Evolutionary conservation across 257 asterid genomes (phyloP), one percentile per base, ranked within the genome.

Genomic region (Plectranthus barbatus): DNA sequence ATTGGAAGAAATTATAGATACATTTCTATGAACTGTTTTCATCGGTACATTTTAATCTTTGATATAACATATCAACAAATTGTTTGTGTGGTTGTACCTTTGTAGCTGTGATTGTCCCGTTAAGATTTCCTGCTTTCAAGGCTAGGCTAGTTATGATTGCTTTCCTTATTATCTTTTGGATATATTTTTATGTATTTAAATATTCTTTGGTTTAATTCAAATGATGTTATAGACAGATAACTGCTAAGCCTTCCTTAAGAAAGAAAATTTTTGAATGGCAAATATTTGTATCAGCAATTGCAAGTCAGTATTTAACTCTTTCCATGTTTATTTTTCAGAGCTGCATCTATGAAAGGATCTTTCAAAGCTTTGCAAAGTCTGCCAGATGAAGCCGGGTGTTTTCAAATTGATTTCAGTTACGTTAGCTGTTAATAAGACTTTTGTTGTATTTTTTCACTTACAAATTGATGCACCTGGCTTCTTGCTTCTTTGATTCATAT

Each of bases 321-420:
- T 13, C 23, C 41, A 19, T 69, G 29, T 76, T 67, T 69, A 23
- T 66, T 67, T 39, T 26, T 74, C 90, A 92, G 99, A 76, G 94
- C 91, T 74, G 96, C 96, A 58, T 85, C 97, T 53, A 71, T 73
- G 64, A 80, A 85, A 81, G 94, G 90, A 72, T 92, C 97, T 76
- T 83, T 82, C 29, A 60, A 74, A 61, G 90, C 94, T 72, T 82
- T 92, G 84, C 93, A 78, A 77, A 80, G 69, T 68, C 79, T 92
- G 81, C 80, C 96, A 62, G 72, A 52, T 70, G 98, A 85, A 77
- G 90, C 91, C 56, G 96, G 95, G 73, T 80, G 90, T 87, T 64
- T 81, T 60, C 80, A 71, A 70, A 76, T 82, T 75, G 89, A 87
- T 77, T 79, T 81, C 86, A 74, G 97, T 89, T 75, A 80, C 68